Evolutionary conservation across 805 yeast species (phyloP).

Genomic region (Starmerella riodocensis): DNA sequence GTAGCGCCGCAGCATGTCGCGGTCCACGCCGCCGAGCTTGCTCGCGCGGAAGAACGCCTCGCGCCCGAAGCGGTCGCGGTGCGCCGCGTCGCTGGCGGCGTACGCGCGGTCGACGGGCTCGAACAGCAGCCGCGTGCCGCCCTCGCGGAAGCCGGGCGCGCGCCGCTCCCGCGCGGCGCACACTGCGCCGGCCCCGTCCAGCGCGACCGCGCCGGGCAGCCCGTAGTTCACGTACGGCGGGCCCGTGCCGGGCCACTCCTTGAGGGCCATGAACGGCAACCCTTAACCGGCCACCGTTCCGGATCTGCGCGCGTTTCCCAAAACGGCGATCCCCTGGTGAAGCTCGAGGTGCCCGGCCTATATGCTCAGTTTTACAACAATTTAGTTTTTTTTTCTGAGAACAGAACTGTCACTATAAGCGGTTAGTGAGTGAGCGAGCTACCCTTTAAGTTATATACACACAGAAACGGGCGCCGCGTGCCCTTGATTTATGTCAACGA

Average conservation of each 20-base stretch:
- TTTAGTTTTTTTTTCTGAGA: neutral
- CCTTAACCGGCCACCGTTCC: no score
- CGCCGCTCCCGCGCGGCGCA: slow-evolving; percentile 7
- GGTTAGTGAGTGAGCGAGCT: no score
- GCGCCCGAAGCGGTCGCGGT: neutral
- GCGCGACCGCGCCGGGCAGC: slow-evolving; percentile 11
- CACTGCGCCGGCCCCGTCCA: slow-evolving; percentile 1
- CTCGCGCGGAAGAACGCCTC: neutral
- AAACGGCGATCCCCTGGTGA: no score
- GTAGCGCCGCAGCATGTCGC: neutral
- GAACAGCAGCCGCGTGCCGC: slow-evolving; percentile 2
- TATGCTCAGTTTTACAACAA: neutral
- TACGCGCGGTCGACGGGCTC: neutral
- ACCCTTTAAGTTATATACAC: no score
- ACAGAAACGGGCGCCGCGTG: no score
- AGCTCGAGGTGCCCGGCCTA: no score
- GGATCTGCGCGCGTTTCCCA: no score
- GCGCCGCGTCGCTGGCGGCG: neutral
- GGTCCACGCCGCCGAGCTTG: slow-evolving; percentile 5
- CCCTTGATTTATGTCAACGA: neutral
- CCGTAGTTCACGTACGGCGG: slow-evolving; percentile 11
- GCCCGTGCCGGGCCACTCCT: slow-evolving; percentile 14
- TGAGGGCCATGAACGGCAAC: slow-evolving; percentile 1
- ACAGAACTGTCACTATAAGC: neutral
- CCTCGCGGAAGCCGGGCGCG: slow-evolving; percentile 1